Evolutionary conservation across 495 filamentous ascomycete species (phyloP), one percentile per base, ranked within the genome.

Genomic region (Hypoxylon perforatum): DNA sequence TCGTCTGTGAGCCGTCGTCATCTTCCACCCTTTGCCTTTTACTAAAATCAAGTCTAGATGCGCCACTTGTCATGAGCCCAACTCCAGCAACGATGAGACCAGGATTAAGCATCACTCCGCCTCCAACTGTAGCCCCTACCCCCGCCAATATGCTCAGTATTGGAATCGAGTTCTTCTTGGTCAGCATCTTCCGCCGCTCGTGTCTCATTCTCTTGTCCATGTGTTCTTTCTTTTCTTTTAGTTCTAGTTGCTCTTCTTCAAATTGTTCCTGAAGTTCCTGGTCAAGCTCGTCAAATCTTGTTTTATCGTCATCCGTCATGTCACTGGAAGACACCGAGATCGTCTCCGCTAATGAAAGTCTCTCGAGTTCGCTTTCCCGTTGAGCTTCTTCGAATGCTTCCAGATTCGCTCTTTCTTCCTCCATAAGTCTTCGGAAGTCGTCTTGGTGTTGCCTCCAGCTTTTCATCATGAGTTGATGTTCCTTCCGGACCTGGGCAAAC

Each of bases 61-160:
- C 44, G 14, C 44, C 44, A 22, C 19, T 46, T 46, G 44, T 18
- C 44, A 46, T 46, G 15, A 46, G 44, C 22, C 44, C 44, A 46
- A 46, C 44, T 5, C 44, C 44, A 4, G 44, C 44, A 22, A 21
- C 44, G 44, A 46, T 12, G 19, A 46, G 44, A 22, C 44, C 44
- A 5, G 44, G 44, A 18, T 46, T 46, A 3, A 46, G 8, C 44
- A 46, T 8, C 19, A 46, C 3, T 18, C 44, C 44, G 7, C 44
- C 44, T 46, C 44, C 44, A 6, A 46, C 17, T 22, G 44, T 12
- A 46, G 44, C 14, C 19, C 44, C 44, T 6, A 46, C 15, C 44
- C 44, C 44, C 4, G 44, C 44, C 17, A 46, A 12, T 3, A 46
- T 46, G 44, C 44, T 46, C 14, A 46, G 10, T 18, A 46, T 46